Conservation (phyloP, 805 yeast species). For the Kuraishia borneana region DNA sequence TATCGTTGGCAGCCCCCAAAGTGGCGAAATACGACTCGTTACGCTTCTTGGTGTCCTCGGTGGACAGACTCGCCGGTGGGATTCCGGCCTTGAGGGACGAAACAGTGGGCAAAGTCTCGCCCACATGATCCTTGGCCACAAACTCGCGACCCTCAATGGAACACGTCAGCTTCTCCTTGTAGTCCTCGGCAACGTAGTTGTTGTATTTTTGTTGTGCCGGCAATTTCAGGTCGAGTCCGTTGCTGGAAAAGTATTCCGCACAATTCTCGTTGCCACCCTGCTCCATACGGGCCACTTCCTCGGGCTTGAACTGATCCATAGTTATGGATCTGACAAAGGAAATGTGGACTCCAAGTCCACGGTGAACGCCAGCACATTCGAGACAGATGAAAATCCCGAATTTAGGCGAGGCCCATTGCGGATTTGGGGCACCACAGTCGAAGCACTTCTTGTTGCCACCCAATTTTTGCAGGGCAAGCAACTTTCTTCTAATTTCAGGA, state of each 20-base stretch:
- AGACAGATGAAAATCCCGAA: slow-evolving; percentile 95
- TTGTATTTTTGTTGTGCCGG: slow-evolving; percentile 72
- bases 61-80: neutral
- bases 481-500: slow-evolving; percentile 81
- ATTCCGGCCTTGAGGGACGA: slow-evolving; percentile 5
- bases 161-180: slow-evolving; percentile 71
- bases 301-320: slow-evolving; percentile 97
- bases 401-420: slow-evolving; percentile 99
- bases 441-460: slow-evolving; percentile 84
- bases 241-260: slow-evolving; percentile 49
- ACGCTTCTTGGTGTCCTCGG: slow-evolving; percentile 32
- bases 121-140: slow-evolving; percentile 50
- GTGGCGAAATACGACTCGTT: slow-evolving; percentile 78
- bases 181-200: slow-evolving; percentile 90
- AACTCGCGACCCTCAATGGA: slow-evolving; percentile 64
- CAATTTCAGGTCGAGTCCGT: slow-evolving; percentile 57
- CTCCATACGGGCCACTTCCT: slow-evolving; percentile 85
- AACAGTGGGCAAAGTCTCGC: slow-evolving; percentile 26
- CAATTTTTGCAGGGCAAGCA: slow-evolving; percentile 63
- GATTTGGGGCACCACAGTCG: slow-evolving; percentile 92
- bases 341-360: slow-evolving; percentile 93
- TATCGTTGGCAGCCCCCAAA: slow-evolving; percentile 61
- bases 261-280: slow-evolving; percentile 84
- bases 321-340: slow-evolving; percentile 95
- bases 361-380: slow-evolving; percentile 95